phyloP scores from a whole-genome alignment of 306 rosid genomes.

The Spatholobus suberectus region DNA sequence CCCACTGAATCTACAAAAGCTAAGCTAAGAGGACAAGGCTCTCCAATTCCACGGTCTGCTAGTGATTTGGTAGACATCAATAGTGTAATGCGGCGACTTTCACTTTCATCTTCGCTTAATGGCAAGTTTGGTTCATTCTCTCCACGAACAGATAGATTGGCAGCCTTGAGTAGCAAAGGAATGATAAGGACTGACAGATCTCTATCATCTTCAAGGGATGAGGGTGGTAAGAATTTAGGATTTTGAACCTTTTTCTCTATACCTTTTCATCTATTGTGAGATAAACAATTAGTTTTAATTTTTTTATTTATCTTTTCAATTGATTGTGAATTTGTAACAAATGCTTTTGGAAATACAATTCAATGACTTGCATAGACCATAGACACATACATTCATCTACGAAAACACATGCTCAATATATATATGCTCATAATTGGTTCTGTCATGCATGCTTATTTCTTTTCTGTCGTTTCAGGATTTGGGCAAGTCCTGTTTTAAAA shows the following conservation, averaged over 20 bases:
- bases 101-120: constrained; percentile 39
- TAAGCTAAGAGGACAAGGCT: constrained; percentile 52
- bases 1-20: constrained; percentile 62
- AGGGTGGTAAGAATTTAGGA: constrained; percentile 34
- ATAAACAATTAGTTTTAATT: neutral
- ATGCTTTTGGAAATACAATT: neutral
- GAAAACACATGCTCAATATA: neutral
- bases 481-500: neutral
- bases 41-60: constrained; percentile 32
- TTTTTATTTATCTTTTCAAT: neutral
- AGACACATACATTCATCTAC: neutral
- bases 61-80: constrained; percentile 40
- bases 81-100: constrained; percentile 43
- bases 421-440: neutral
- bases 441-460: neutral
- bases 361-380: neutral
- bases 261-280: neutral
- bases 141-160: constrained; percentile 36
- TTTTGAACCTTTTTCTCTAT: neutral
- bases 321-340: neutral
- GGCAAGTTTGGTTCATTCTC: constrained; percentile 44
- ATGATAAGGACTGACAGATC: constrained; percentile 39
- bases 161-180: constrained; percentile 40
- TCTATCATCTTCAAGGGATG: constrained; percentile 44
- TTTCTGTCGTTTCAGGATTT: neutral